A percentile compares a stretch with the other conserved stretches of the same genome.
phyloP scores from a whole-genome alignment of 139 green algal genomes.

The Volvox africanus region DNA sequence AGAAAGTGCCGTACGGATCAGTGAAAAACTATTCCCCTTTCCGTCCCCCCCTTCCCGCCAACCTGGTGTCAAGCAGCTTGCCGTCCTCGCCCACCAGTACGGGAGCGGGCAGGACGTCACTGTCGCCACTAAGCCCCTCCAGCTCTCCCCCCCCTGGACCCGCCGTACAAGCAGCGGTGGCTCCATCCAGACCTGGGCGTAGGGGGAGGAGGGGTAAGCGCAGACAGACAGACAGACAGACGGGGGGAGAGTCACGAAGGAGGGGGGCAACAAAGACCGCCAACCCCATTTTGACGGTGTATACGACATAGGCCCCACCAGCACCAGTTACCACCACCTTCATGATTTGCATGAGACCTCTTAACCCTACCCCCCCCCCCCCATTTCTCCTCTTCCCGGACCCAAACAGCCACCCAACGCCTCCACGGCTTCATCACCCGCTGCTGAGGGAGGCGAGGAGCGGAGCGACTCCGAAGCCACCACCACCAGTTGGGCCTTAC shows the following conservation, averaged over 20 bases:
- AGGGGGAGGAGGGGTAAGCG: not conserved
- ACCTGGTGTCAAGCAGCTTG: constrained; percentile 26
- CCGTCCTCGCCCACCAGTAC: constrained; percentile 54
- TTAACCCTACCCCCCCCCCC: not conserved
- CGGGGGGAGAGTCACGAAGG: not conserved
- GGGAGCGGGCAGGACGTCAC: constrained; percentile 71
- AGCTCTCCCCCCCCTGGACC: constrained; percentile 22
- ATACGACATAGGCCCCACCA: too few species aligned
- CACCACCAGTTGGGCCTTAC: constrained; percentile 40
- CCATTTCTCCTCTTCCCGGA: not conserved
- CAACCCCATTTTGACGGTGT: too few species aligned
- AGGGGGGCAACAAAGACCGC: not conserved
- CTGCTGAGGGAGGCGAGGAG: not conserved
- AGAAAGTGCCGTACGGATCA: too few species aligned
- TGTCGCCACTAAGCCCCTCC: constrained; percentile 62
- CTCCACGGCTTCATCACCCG: not conserved
- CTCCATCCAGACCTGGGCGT: not conserved
- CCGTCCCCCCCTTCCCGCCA: not conserved
- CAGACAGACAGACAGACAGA: too few species aligned
- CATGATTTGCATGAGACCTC: too few species aligned
- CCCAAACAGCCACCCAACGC: not conserved
- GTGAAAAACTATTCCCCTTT: too few species aligned
- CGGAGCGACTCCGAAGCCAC: constrained; percentile 10
- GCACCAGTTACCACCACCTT: too few species aligned
- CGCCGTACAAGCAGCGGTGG: not conserved